These are phyloP conservation scores for Termitomyces titanicus DNA, from an alignment of 768 basidiomycete species.

Conservation along the genomic window DNA sequence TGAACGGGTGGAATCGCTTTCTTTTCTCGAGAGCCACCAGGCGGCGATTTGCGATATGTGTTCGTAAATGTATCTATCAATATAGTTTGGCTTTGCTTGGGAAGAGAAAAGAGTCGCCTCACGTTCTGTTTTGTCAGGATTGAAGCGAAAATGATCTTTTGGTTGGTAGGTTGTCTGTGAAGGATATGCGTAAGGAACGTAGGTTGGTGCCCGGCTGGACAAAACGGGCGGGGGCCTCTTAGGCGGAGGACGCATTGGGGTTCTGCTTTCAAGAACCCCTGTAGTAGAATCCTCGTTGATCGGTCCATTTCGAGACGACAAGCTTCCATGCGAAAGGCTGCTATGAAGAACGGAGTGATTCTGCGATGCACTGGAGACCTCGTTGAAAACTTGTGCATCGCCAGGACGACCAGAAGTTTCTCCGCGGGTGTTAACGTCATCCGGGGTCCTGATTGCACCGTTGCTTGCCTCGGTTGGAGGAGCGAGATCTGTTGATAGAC, in stretches of 20 bases:
- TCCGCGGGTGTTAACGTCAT: background rate
- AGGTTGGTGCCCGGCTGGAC: background rate
- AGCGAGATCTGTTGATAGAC: constrained; percentile 8
- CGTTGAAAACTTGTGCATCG: background rate
- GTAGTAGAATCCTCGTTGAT: background rate
- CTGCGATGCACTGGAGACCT: background rate
- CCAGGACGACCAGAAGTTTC: background rate
- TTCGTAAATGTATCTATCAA: constrained; percentile 3
- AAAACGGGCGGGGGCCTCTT: background rate
- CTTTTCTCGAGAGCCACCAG: background rate
- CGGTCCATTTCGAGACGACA: background rate
- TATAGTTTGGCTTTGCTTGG: background rate
- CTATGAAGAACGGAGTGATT: background rate
- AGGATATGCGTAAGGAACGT: background rate
- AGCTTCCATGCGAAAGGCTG: background rate
- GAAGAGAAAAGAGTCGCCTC: background rate
- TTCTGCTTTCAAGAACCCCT: background rate
- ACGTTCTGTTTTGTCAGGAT: constrained; percentile 2
- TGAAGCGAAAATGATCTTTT: background rate
- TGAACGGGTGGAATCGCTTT: background rate
- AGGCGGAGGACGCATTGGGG: background rate
- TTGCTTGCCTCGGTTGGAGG: background rate
- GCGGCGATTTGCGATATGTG: background rate
- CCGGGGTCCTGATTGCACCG: background rate
- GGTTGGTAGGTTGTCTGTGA: background rate